Evolutionary conservation across 2,329 filamentous ascomycete genomes (phyloP).

Genomic region (Oidium heveae): DNA sequence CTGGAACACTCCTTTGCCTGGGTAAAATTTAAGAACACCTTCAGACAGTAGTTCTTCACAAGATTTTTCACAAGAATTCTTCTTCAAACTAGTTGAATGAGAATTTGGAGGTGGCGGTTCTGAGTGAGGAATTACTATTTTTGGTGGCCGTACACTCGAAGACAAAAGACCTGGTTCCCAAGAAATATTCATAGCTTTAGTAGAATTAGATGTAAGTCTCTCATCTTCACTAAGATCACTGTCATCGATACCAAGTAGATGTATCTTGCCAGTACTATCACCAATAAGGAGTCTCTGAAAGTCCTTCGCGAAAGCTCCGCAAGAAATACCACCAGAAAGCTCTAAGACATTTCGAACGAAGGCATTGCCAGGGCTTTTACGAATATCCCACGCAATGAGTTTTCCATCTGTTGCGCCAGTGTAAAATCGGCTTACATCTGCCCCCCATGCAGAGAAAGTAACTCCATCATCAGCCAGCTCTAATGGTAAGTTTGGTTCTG

Average conservation of each 20-base stretch:
- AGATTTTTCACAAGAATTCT: conserved; percentile 11
- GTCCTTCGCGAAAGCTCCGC: conserved; percentile 32
- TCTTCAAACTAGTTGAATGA: neutral
- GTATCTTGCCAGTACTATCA: conserved; percentile 34
- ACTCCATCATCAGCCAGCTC: conserved; percentile 34
- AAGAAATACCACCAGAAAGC: conserved; percentile 28
- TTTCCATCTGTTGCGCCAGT: conserved; percentile 37
- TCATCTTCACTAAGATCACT: conserved; percentile 11
- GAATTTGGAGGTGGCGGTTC: conserved; percentile 21
- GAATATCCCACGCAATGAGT: conserved; percentile 37
- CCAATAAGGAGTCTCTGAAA: conserved; percentile 29
- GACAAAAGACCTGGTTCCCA: conserved; percentile 2
- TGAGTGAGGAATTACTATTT: conserved; percentile 23
- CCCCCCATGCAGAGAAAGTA: conserved; percentile 37
- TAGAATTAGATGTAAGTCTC: neutral
- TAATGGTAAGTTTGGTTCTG: conserved; percentile 12
- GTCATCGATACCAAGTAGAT: conserved; percentile 25
- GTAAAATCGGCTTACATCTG: conserved; percentile 29
- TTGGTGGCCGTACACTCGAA: conserved; percentile 14
- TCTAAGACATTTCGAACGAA: conserved; percentile 28
- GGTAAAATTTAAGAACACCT: conserved; percentile 17
- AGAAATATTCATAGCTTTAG: neutral
- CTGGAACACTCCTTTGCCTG: conserved; percentile 27
- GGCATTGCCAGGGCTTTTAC: conserved; percentile 17
- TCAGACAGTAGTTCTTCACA: conserved; percentile 16